Conservation (phyloP, 345 rosid species). For the Excoecaria agallocha region DNA sequence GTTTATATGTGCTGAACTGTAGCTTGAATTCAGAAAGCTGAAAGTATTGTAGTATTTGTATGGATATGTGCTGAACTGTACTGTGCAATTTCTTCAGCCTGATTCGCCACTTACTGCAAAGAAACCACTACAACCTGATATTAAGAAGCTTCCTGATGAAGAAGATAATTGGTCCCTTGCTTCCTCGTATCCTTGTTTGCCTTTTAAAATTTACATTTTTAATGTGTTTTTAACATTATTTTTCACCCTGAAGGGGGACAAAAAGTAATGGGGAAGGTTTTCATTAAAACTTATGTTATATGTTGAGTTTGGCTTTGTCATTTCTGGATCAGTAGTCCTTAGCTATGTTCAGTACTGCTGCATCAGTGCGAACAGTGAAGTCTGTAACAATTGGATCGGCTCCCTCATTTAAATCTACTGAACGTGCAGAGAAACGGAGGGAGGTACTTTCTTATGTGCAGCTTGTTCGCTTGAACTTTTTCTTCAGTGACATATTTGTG, state of each 20-base stretch:
- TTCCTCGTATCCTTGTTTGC: constrained; percentile 81
- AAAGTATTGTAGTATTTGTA: neutral
- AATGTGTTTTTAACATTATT: neutral
- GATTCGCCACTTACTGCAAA: constrained; percentile 47
- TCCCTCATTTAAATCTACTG: constrained; percentile 73
- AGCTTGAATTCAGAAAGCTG: neutral
- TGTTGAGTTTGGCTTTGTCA: constrained; percentile 2
- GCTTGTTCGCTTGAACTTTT: constrained; percentile 10
- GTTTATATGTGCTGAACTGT: neutral
- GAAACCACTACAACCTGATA: constrained; percentile 52
- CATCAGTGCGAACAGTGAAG: constrained; percentile 58
- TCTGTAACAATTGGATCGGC: constrained; percentile 82
- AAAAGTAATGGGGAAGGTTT: neutral
- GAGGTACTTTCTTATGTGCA: constrained; percentile 52
- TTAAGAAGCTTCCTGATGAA: constrained; percentile 65
- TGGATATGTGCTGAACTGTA: constrained; percentile 9
- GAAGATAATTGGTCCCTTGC: constrained; percentile 77
- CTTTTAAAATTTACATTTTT: neutral
- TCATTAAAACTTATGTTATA: neutral
- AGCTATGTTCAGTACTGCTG: constrained; percentile 59
- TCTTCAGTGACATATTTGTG: neutral
- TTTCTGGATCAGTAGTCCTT: constrained; percentile 45
- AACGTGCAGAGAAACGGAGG: constrained; percentile 85
- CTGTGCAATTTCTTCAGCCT: constrained; percentile 38
- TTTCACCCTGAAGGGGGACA: neutral